Evolutionary conservation across 345 rosid genomes (phyloP).

Genomic region (Citrus unshiu): DNA sequence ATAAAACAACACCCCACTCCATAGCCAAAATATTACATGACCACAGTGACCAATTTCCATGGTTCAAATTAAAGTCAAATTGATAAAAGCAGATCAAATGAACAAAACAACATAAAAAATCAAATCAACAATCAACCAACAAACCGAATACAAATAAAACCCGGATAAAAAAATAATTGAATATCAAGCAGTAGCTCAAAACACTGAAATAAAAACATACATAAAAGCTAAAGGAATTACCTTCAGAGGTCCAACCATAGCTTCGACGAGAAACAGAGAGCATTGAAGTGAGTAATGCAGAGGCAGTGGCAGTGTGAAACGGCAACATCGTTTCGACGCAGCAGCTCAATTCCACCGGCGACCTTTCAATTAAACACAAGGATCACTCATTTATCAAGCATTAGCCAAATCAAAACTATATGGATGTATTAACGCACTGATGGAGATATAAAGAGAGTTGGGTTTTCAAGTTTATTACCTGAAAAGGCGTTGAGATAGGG

Average conservation of each 20-base stretch:
- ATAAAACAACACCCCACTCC: neutral
- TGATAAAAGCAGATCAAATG: neutral
- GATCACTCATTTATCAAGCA: neutral
- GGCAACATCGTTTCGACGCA: conserved; percentile 80
- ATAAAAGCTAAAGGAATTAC: conserved; percentile 22
- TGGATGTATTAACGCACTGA: neutral
- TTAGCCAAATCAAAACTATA: neutral
- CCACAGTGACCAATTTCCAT: neutral
- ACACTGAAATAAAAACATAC: neutral
- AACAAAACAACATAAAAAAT: neutral
- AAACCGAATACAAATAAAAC: neutral
- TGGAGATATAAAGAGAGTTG: neutral
- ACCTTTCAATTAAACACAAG: conserved; percentile 34
- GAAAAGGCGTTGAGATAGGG: conserved; percentile 51
- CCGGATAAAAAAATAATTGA: neutral
- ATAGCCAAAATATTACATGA: neutral
- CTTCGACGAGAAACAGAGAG: conserved; percentile 58
- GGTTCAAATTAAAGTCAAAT: neutral
- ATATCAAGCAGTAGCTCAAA: neutral
- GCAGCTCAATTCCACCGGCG: conserved; percentile 74
- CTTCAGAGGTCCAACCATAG: conserved; percentile 60
- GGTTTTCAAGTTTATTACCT: conserved; percentile 36
- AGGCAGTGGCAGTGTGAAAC: conserved; percentile 81
- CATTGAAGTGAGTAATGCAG: conserved; percentile 85
- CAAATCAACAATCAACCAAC: neutral